Base-by-base conservation (phyloP, 202 grass and related monocot species). In the Musa balbisiana region DNA sequence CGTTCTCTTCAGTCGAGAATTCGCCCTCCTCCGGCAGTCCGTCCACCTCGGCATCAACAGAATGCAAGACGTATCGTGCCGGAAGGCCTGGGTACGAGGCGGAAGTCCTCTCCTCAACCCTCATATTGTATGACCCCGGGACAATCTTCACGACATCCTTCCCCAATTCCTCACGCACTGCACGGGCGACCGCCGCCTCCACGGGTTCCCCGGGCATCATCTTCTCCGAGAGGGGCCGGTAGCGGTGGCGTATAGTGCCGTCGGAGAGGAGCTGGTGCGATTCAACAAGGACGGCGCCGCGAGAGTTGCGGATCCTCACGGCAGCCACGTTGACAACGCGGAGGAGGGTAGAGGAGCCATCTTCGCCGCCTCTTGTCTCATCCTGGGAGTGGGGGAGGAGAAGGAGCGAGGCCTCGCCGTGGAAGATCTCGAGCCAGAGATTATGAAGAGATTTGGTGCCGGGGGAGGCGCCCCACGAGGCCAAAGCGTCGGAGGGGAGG, bases 1-100 rank as follows among this genome's bases (percentile, higher is more conserved):
- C 90, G n/a, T n/a, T n/a, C 77, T 97, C 94, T 74, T 93, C 94
- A 1, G 90, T 93, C 74, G 92, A 91, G 76, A 97, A 97, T 50
- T 81, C 94, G 0, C 90, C 88, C 10, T 93, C 86, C 67, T 89
- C 86, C 0, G 86, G 94, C 25, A 93, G 9, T 10, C 94, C 94
- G 19, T 80, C 78, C 0, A 93, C 81, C 82, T 83, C 85, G 0
- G 90, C 88, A 52, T 97, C 94, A n/a, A 97, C 86, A 2, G 84
- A 79, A 67, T 93, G 90, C 71, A 97, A 78, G 71, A 93, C 81
- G 74, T 98, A 98, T 67, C 91, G 71, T 10, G 88, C 87, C 23
- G 68, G 79, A 50, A 93, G 83, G 11, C 94, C 88, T 3, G 90
- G 86, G 84, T 98, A 98, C 1, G 94, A 93, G 21, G 51, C 67